Conservation (phyloP, 495 filamentous ascomycete genomes). For the Aspergillus diversus region DNA sequence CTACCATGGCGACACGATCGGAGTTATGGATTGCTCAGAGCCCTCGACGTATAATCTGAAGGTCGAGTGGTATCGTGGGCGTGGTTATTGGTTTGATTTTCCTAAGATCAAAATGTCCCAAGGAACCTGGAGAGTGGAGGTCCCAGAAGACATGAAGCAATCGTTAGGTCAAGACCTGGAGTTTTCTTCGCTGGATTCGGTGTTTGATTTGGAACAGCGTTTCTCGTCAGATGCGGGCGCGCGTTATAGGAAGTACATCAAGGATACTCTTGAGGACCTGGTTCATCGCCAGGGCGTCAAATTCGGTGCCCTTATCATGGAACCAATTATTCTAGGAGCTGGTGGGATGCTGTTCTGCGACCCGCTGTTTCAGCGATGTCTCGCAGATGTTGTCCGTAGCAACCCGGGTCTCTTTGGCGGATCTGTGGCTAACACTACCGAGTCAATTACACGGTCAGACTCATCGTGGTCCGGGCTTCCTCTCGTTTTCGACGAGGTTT, state of each 20-base stretch:
- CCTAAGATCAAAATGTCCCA: slow-evolving; percentile 65
- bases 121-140: slow-evolving; percentile 64
- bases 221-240: slow-evolving; percentile 40
- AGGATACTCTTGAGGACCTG: slow-evolving; percentile 51
- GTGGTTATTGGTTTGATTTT: slow-evolving; percentile 77
- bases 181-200: slow-evolving; percentile 54
- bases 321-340: slow-evolving; percentile 75
- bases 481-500: slow-evolving; percentile 79
- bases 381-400: slow-evolving; percentile 64
- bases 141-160: slow-evolving; percentile 50
- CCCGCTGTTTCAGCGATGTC: slow-evolving; percentile 72
- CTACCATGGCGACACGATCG: slow-evolving; percentile 83
- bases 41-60: slow-evolving; percentile 73
- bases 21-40: slow-evolving; percentile 78
- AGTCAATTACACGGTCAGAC: slow-evolving; percentile 6
- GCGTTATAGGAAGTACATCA: slow-evolving; percentile 63
- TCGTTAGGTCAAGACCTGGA: slow-evolving; percentile 48
- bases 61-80: slow-evolving; percentile 77
- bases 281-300: slow-evolving; percentile 57
- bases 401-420: slow-evolving; percentile 52
- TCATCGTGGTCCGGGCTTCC: slow-evolving; percentile 69
- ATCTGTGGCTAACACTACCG: slow-evolving; percentile 15
- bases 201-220: slow-evolving; percentile 64
- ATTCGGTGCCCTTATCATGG: slow-evolving; percentile 75
- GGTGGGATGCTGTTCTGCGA: slow-evolving; percentile 80